Conservation (phyloP, 108 stramenopile genomes). For the Schizochytrium sp. region DNA sequence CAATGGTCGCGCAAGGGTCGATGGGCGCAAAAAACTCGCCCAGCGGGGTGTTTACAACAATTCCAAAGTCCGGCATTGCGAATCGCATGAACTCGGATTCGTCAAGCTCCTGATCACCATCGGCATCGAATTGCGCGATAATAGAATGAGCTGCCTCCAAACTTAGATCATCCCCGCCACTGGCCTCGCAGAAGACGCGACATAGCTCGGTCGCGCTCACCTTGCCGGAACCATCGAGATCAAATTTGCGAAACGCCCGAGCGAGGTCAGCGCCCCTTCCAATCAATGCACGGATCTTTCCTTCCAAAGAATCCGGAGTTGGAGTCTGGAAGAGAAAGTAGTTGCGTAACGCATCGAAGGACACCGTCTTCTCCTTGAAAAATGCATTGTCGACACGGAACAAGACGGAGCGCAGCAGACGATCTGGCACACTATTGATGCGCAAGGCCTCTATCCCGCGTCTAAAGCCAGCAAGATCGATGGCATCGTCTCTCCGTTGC, state of each 20-base stretch:
- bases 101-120: not conserved
- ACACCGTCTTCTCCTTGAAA: not conserved
- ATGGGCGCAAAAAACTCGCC: not conserved
- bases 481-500: not conserved
- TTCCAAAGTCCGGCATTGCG: not conserved
- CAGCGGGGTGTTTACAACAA: not conserved
- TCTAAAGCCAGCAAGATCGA: not conserved
- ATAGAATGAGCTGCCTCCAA: not conserved
- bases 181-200: not conserved
- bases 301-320: not conserved
- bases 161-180: not conserved
- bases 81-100: not conserved
- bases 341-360: not conserved
- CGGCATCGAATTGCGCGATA: not conserved
- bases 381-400: not conserved
- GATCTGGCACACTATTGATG: not conserved
- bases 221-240: not conserved
- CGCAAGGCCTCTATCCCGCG: not conserved
- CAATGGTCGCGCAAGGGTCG: not conserved
- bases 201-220: not conserved
- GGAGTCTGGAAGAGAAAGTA: not conserved
- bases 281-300: not conserved
- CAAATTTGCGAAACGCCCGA: not conserved
- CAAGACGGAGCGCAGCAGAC: not conserved
- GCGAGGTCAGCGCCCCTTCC: not conserved